Evolutionary conservation across 192 early-diverging fungal genomes (phyloP), one percentile per base, ranked within the genome.

Genomic region (Gamsiella multidivaricata): DNA sequence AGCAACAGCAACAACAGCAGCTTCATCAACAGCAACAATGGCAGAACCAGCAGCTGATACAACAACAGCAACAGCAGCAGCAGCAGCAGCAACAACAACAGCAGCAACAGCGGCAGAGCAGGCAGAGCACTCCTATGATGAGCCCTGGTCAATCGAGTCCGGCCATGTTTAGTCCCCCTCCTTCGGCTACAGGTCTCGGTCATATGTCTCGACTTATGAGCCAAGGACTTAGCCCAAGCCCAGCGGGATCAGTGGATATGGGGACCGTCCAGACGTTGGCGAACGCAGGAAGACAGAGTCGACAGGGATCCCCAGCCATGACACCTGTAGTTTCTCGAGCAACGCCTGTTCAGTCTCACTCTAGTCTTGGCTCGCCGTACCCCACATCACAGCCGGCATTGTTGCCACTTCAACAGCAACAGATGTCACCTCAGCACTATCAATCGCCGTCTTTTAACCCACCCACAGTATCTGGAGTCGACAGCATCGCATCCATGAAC

Each of bases 81-180:
- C 39, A 56, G 7, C 60, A 72, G 3, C 53, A 57, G 15, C 66
- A 69, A 12, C 66, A 59, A 18, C 66, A 69, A 28, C 54, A 57
- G 31, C 66, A 69, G 54, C 65, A 67, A 26, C 68, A 57, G 22
- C 42, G 42, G 17, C 43, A 53, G 8, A 73, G 61, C 29, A 29
- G 61, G 29, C 70, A 73, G 23, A 73, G 51, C 18, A 73, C 55
- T 15, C 62, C 70, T 5, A 65, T 65, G 62, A 65, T 65, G 56
- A 73, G 70, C 47, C 56, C 70, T 8, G 55, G 61, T 11, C 70
- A 62, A 37, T n/a, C 61, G 22, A 73, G 46, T 46, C 61, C 70
- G 29, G 43, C 56, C 2, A 59, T 65, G 62, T 73, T 73, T 31
- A 73, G 56, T 36, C 61, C 61, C 10, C 46, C 54, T 5, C 56